These are phyloP conservation scores for Solanum clarkiae DNA, from an alignment of 257 asterid genomes.

Conservation along the genomic window DNA sequence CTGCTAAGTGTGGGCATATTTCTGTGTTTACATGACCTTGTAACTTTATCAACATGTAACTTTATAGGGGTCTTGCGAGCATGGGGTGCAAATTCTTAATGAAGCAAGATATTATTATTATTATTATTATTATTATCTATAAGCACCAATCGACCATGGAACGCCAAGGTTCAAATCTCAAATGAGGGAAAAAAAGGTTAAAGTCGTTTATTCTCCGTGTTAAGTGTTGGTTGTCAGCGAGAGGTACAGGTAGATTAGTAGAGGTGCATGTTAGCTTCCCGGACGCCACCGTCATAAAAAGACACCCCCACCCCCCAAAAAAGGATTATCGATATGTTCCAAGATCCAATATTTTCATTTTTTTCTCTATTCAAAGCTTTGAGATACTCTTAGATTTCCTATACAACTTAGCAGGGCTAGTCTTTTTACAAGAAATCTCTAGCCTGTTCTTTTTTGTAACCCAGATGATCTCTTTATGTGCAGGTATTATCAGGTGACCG, in stretches of 20 bases:
- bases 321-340: background rate
- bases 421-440: too few relatives aligned
- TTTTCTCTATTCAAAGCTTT: background rate
- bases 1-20: background rate
- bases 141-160: background rate
- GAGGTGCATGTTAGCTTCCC: background rate
- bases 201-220: background rate
- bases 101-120: background rate
- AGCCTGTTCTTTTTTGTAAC: background rate
- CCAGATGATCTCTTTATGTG: background rate
- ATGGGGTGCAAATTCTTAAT: background rate
- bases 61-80: background rate
- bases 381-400: background rate
- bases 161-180: background rate
- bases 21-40: background rate
- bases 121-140: background rate
- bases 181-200: background rate
- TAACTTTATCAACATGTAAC: background rate
- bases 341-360: background rate
- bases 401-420: background rate
- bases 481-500: conserved; percentile 66
- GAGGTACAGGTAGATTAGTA: background rate
- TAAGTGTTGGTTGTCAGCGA: background rate
- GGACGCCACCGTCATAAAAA: background rate
- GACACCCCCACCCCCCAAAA: too few relatives aligned